Evolutionary conservation across 306 rosid species (phyloP).

Genomic region (Geum urbanum): DNA sequence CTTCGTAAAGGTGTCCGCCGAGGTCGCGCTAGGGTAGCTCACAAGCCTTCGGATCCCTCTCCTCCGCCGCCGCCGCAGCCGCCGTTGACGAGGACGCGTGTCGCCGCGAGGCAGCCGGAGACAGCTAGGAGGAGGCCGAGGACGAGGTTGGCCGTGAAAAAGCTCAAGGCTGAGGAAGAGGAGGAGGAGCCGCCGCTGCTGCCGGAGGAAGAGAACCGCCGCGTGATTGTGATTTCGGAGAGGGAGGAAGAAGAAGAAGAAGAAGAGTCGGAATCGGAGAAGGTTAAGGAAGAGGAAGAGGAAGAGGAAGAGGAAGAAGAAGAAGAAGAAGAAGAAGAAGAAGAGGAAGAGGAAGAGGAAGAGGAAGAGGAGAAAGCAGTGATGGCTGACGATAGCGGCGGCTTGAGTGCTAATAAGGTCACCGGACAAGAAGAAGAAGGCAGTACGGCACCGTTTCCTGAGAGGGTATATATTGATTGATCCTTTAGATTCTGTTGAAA

Average conservation of each 20-base stretch:
- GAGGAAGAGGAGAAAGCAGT: slow-evolving; percentile 30
- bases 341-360: slow-evolving; percentile 12
- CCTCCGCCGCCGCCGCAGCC: slow-evolving; percentile 45
- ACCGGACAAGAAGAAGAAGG: slow-evolving; percentile 77
- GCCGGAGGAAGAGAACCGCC: slow-evolving; percentile 7
- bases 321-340: slow-evolving; percentile 16
- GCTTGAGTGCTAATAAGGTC: slow-evolving; percentile 80
- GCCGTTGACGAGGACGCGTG: slow-evolving; percentile 58
- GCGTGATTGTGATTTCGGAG: neutral
- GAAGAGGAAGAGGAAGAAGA: neutral
- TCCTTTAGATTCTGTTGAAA: neutral
- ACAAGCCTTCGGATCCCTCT: slow-evolving; percentile 37
- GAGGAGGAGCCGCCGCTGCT: neutral
- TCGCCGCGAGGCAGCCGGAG: slow-evolving; percentile 59
- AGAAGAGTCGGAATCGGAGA: slow-evolving; percentile 35
- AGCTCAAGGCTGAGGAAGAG: slow-evolving; percentile 26
- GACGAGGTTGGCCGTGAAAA: slow-evolving; percentile 53
- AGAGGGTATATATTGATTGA: slow-evolving; percentile 52
- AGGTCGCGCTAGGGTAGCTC: slow-evolving; percentile 66
- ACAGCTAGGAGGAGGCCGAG: slow-evolving; percentile 51
- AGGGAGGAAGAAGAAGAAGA: slow-evolving; percentile 24
- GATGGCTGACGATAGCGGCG: slow-evolving; percentile 91
- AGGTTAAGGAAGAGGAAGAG: slow-evolving; percentile 10
- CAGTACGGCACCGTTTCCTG: slow-evolving; percentile 81
- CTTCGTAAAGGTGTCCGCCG: slow-evolving; percentile 77